Percentiles rank a stretch among this genome's conserved stretches.
phyloP scores from a whole-genome alignment of 352 stramenopile species.

The Pythium folliculosum region DNA sequence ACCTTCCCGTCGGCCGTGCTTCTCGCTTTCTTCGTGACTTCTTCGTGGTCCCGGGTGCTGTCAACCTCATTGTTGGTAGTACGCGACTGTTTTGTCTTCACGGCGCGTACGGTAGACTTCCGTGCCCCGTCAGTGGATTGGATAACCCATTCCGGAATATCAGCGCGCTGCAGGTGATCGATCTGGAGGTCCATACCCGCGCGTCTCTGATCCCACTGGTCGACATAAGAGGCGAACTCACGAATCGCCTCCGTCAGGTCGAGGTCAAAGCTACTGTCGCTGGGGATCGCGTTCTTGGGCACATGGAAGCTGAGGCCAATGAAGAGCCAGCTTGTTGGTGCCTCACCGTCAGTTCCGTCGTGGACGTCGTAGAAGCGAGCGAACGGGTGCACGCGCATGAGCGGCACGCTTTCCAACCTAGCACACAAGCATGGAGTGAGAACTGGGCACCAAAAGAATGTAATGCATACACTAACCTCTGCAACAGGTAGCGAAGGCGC shows the following conservation, averaged over 20 bases:
- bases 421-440: not conserved
- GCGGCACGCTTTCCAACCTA: conserved; percentile 62
- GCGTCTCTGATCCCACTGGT: conserved; percentile 75
- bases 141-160: conserved; percentile 70
- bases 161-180: conserved; percentile 54
- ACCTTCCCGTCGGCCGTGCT: not conserved
- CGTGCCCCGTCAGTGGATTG: conserved; percentile 32
- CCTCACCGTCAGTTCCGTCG: conserved; percentile 22
- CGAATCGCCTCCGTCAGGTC: conserved; percentile 74
- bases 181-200: conserved; percentile 84
- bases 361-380: conserved; percentile 81
- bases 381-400: conserved; percentile 71
- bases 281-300: conserved; percentile 28
- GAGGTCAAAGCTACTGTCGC: conserved; percentile 35
- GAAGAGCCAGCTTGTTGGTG: conserved; percentile 73
- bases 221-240: conserved; percentile 74
- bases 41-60: not conserved
- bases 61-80: not conserved
- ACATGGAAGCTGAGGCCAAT: conserved; percentile 70
- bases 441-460: not conserved
- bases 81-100: conserved; percentile 20
- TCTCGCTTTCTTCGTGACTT: conserved; percentile 21
- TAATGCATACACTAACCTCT: conserved; percentile 43
- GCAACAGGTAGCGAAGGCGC: conserved; percentile 75
- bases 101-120: not conserved